phyloP scores from a whole-genome alignment of 805 yeast genomes.

The Yamadazyma takamatsuzukensis region DNA sequence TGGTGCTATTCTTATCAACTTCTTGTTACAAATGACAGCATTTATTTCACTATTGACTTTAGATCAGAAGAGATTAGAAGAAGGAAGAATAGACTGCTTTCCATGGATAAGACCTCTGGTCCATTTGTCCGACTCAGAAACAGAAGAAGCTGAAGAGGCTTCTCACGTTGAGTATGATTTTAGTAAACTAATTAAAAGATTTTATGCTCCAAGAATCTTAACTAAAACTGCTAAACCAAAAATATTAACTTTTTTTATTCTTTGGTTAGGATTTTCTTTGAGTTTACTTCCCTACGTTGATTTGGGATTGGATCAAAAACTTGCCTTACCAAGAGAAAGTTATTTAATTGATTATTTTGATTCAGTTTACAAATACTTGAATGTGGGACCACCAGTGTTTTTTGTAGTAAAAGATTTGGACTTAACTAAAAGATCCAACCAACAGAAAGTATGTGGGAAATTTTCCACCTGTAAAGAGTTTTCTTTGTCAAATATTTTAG shows the following conservation, averaged over 20 bases:
- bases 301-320: slow-evolving; percentile 84
- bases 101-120: slow-evolving; percentile 46
- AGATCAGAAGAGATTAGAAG: slow-evolving; percentile 61
- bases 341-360: slow-evolving; percentile 78
- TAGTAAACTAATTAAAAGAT: slow-evolving; percentile 36
- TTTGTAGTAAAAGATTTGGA: slow-evolving; percentile 73
- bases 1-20: slow-evolving; percentile 75
- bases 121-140: slow-evolving; percentile 4
- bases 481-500: slow-evolving; percentile 76
- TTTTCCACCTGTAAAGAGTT: slow-evolving; percentile 78
- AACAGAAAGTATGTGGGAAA: slow-evolving; percentile 79
- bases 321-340: slow-evolving; percentile 82
- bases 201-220: slow-evolving; percentile 61
- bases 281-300: slow-evolving; percentile 64
- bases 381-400: slow-evolving; percentile 90
- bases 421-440: slow-evolving; percentile 57
- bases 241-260: slow-evolving; percentile 51
- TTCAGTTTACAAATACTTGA: slow-evolving; percentile 67
- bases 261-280: slow-evolving; percentile 67
- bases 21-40: slow-evolving; percentile 73
- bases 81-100: slow-evolving; percentile 54
- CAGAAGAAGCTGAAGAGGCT: slow-evolving; percentile 7
- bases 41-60: slow-evolving; percentile 70
- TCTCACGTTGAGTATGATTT: slow-evolving; percentile 20
- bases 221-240: slow-evolving; percentile 42